Conservation (phyloP, 2,329 filamentous ascomycete species). For the Sarocladium brachiariae region DNA sequence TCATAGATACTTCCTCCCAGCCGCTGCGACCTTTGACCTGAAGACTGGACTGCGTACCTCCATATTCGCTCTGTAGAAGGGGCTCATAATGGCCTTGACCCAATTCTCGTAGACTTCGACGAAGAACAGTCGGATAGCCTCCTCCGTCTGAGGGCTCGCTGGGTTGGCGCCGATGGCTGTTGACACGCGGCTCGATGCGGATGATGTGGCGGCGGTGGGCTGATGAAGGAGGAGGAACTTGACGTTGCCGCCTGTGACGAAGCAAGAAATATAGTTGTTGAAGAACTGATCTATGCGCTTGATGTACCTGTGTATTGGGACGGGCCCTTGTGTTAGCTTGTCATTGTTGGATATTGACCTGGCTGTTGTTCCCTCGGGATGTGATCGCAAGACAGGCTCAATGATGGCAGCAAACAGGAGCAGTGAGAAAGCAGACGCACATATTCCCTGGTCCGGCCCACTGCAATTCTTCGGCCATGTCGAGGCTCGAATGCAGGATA, state of each 20-base stretch:
- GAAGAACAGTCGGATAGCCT: constrained; percentile 93
- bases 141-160: constrained; percentile 82
- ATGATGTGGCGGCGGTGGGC: constrained; percentile 44
- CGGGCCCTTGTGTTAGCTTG: too few species aligned
- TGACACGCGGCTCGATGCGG: constrained; percentile 36
- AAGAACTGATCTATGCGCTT: constrained; percentile 97
- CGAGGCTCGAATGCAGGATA: constrained; percentile 86
- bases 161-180: constrained; percentile 79
- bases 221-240: constrained; percentile 94
- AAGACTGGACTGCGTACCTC: constrained; percentile 85
- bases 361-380: too few species aligned
- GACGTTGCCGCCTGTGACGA: constrained; percentile 85
- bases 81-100: constrained; percentile 95
- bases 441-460: constrained; percentile 75
- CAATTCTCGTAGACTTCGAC: constrained; percentile 92
- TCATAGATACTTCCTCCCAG: constrained; percentile 87
- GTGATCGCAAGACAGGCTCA: not conserved
- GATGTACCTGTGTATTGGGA: constrained; percentile 70
- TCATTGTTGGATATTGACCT: too few species aligned
- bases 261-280: constrained; percentile 90
- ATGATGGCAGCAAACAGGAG: not conserved
- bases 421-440: constrained; percentile 38
- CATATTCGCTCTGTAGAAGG: constrained; percentile 84
- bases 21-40: constrained; percentile 70
- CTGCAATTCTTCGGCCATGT: constrained; percentile 94